Evolutionary conservation across 768 basidiomycete species (phyloP).

Genomic region (Pulveroboletus sp.): DNA sequence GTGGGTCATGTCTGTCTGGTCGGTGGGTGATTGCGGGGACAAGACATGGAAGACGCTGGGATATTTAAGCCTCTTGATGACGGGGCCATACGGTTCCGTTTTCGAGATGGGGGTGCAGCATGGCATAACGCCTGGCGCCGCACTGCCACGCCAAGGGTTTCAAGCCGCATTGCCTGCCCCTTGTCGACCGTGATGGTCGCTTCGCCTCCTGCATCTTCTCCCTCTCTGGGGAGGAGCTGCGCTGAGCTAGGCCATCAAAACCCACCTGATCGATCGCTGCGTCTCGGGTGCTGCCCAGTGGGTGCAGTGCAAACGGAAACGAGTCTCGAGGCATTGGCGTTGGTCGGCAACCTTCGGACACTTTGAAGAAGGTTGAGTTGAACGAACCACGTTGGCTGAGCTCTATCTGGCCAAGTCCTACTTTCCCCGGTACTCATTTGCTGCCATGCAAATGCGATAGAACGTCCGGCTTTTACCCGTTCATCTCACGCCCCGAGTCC

Average conservation of each 20-base stretch:
- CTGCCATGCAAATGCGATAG: too few relatives aligned
- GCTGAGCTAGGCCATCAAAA: slow-evolving; percentile 7
- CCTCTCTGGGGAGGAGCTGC: neutral
- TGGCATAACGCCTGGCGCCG: neutral
- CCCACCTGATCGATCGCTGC: slow-evolving; percentile 12
- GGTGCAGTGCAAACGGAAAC: slow-evolving; percentile 16
- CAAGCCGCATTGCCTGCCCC: too few relatives aligned
- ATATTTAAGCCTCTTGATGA: too few relatives aligned
- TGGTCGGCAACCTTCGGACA: slow-evolving; percentile 5
- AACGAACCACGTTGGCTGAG: slow-evolving; percentile 7
- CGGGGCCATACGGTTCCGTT: neutral
- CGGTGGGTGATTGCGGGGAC: too few relatives aligned
- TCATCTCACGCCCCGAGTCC: too few relatives aligned
- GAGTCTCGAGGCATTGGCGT: slow-evolving; percentile 24
- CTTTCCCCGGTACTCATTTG: slow-evolving; percentile 10
- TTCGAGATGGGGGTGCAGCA: slow-evolving; percentile 2
- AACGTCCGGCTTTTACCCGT: too few relatives aligned
- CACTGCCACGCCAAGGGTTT: slow-evolving; percentile 2
- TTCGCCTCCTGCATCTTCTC: neutral
- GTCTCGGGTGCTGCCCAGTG: neutral
- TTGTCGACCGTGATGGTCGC: neutral
- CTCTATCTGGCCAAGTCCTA: slow-evolving; percentile 7
- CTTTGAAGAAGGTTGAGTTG: slow-evolving; percentile 13
- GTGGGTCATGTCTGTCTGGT: too few relatives aligned
- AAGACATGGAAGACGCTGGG: too few relatives aligned